These are phyloP conservation scores for Myotisia sp. DNA, from an alignment of 2,329 filamentous ascomycete genomes.

Conservation along the genomic window DNA sequence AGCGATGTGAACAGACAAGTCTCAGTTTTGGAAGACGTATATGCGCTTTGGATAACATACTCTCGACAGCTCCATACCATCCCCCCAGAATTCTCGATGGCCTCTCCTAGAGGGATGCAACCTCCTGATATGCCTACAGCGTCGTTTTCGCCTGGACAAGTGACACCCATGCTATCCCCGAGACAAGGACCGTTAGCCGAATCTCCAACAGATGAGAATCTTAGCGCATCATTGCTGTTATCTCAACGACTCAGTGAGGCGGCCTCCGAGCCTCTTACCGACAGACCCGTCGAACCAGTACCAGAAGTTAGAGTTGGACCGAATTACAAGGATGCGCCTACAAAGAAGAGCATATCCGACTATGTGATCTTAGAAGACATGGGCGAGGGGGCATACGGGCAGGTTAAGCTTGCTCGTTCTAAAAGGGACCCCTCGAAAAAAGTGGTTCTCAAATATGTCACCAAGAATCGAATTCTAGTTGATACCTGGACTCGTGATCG, in stretches of 20 bases:
- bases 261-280: constrained; percentile 31
- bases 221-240: constrained; percentile 33
- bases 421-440: constrained; percentile 63
- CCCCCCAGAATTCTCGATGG: constrained; percentile 44
- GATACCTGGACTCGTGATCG: constrained; percentile 97
- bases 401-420: constrained; percentile 86
- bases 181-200: constrained; percentile 14
- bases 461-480: constrained; percentile 87
- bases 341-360: constrained; percentile 75
- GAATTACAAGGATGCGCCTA: constrained; percentile 22
- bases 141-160: constrained; percentile 61
- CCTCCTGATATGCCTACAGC: constrained; percentile 30
- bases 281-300: constrained; percentile 27
- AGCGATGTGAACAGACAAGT: not conserved
- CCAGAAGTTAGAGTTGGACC: constrained; percentile 17
- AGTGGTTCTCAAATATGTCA: constrained; percentile 94
- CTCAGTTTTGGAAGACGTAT: constrained; percentile 64
- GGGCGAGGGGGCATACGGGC: constrained; percentile 94
- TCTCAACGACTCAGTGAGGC: constrained; percentile 39
- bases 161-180: constrained; percentile 27
- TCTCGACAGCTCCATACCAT: constrained; percentile 78
- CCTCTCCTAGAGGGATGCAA: constrained; percentile 41
- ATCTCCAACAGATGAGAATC: constrained; percentile 20
- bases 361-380: constrained; percentile 93
- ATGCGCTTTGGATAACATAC: constrained; percentile 94